phyloP scores from a whole-genome alignment of 2,329 filamentous ascomycete species.

The Coniochaeta prunicola region DNA sequence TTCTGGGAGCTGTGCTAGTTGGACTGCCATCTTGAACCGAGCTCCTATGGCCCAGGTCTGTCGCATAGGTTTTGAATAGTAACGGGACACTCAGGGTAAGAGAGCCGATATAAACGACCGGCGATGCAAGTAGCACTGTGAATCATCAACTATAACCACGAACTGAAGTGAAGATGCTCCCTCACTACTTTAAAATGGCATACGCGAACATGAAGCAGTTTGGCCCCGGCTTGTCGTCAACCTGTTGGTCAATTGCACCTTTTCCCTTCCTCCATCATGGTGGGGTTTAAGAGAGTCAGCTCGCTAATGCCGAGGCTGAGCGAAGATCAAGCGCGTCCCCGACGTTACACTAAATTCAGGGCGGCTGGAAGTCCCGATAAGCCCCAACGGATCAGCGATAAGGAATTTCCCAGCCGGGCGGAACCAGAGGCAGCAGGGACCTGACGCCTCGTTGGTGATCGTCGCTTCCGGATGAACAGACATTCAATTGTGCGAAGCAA shows the following conservation, averaged over 20 bases:
- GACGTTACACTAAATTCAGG: background rate
- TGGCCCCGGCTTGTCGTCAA: background rate
- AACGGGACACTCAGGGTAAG: background rate
- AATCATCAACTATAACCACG: background rate
- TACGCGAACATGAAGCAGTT: background rate
- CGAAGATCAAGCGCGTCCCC: background rate
- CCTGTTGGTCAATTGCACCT: background rate
- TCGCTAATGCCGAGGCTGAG: conserved; percentile 1
- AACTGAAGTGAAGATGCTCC: background rate
- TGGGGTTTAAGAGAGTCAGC: background rate
- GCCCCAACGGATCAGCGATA: background rate
- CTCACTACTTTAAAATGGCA: background rate
- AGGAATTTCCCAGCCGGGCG: conserved; percentile 3
- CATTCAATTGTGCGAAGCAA: background rate
- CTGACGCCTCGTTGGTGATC: background rate
- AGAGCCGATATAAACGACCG: background rate
- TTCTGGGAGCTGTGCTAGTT: conserved; percentile 59
- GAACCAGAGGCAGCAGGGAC: background rate
- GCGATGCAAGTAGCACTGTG: background rate
- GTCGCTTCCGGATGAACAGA: background rate
- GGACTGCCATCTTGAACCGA: conserved; percentile 45
- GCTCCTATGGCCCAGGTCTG: background rate
- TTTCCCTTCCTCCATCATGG: background rate
- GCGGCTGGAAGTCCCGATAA: conserved; percentile 2
- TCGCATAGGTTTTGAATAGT: background rate